A percentile compares a stretch with the other conserved stretches of the same genome.
Evolutionary conservation across 2,329 filamentous ascomycete genomes (phyloP).

Genomic region (Trichoderma atrobrunneum): DNA sequence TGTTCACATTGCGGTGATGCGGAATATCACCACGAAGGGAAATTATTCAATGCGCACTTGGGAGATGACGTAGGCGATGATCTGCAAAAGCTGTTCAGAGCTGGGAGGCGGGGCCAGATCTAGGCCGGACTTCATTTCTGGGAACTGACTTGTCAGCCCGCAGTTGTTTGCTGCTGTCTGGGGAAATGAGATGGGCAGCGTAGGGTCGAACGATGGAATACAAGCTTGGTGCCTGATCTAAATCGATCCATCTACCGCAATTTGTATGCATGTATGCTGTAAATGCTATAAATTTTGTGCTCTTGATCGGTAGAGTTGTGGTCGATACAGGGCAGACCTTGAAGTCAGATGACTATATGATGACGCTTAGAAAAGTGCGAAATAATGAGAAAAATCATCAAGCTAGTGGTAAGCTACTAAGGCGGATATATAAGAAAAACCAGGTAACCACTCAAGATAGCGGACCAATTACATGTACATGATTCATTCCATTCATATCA

Average conservation of each 20-base stretch:
- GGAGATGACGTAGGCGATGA: constrained; percentile 1
- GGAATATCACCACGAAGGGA: background rate
- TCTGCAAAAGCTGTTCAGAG: background rate
- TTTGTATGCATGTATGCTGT: background rate
- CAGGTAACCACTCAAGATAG: background rate
- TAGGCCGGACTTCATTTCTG: constrained; percentile 5
- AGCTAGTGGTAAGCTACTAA: background rate
- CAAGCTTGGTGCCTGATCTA: background rate
- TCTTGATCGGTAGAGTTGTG: background rate
- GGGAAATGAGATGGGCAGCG: background rate
- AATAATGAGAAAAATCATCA: background rate
- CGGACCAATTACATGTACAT: background rate
- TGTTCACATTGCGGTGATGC: background rate
- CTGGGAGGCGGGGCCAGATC: constrained; percentile 11
- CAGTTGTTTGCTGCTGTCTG: background rate
- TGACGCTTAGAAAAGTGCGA: background rate
- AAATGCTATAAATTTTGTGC: background rate
- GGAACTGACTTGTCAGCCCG: constrained; percentile 14
- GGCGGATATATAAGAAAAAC: background rate
- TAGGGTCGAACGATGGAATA: background rate
- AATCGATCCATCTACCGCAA: background rate
- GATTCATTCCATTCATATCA: background rate
- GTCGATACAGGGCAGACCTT: background rate
- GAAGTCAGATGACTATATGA: background rate
- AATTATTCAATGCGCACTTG: background rate